Base-by-base conservation (phyloP, 345 rosid genomes). In the Citrus sp. region DNA sequence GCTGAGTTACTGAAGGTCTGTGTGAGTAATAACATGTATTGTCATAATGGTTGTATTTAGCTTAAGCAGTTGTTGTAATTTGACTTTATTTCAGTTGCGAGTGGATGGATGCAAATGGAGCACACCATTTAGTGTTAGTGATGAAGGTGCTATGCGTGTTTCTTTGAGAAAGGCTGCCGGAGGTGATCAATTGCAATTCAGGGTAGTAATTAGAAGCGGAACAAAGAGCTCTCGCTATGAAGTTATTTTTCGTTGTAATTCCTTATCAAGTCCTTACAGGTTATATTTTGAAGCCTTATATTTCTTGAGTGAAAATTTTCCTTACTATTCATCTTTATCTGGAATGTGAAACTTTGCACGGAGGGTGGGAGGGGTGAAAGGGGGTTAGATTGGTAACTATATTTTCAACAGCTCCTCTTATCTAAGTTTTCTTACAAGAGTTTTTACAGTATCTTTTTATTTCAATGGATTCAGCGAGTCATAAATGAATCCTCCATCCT, bases 261-360 rank as follows among this genome's bases (percentile, higher is more conserved):
- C 95, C 42, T 81, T 82, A 64, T 92, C 94, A 70, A 89, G 97
- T 79, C 97, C 97, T 78, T 96, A 96, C 94, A 96, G 99, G 99
- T 96, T 76, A 71, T 64, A 64, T 56, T 49, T 32, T 55, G 62
- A 61, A 18, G 58, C 70, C 56, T 49, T 46, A 73, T 70, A 58
- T 78, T 70, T 75, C 77, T 30, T 35, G 75, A 56, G 16, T 75
- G 7, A 5, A 66, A 30, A 25, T 18, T 78, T 56, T 40, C 60
- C 10, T 46, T 3, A 24, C 28, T 72, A 28, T 24, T 75, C 58
- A 54, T 54, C 67, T 19, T 75, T 49, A 5, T 75, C 42, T 73
- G 32, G 34, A n/a, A 19, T 46, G 59, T 40, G 70, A 62, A 65
- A 55, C 61, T 35, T 49, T 32, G 51, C 25, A 38, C 67, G 38